Base-by-base conservation (phyloP, 192 early-diverging fungal species). In the Funneliformis mosseae region DNA sequence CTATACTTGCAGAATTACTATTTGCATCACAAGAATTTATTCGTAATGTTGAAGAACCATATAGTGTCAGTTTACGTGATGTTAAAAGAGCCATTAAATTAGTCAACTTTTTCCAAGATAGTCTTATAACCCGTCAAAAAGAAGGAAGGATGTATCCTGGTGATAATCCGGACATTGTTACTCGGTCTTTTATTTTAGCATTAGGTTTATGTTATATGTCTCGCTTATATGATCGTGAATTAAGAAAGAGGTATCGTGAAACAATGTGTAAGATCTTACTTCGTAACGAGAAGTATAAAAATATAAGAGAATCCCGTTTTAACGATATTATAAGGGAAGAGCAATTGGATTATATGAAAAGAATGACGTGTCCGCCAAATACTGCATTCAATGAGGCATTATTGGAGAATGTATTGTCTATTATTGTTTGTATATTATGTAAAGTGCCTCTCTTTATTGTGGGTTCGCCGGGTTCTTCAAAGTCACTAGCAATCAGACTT, bases 11-110 rank as follows among this genome's bases (percentile, higher is more conserved):
- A 11, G 78, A 80, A 4, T 76, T 80, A 14, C 43, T 80, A 63
- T 80, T 80, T 41, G 38, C 11, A 23, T 80, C 78, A 21, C 78
- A 80, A 80, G 46, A 77, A 55, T 80, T 75, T 43, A 80, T 80
- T 21, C 78, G 78, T 33, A 16, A 11, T n/a, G 62, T 80, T 8
- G 78, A 80, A 74, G 78, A 74, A 39, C 33, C 78, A 6, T 63
- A 80, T 14, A 80, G 78, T 50, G 78, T 80, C 38, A 80, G 78
- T 45, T 74, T 80, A 55, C 74, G 78, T 23, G 78, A 80, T 42
- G 78, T 80, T 25, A 69, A 60, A 48, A 69, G 78, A 55, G 78
- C 78, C 18, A 77, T 80, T 74, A 74, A n/a, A 8, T 39, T 80
- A 3, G 71, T 60, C 21, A 69, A 59, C 12, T 80, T 73, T 25